phyloP scores from a whole-genome alignment of 768 basidiomycete genomes.

The Epithele typhae region DNA sequence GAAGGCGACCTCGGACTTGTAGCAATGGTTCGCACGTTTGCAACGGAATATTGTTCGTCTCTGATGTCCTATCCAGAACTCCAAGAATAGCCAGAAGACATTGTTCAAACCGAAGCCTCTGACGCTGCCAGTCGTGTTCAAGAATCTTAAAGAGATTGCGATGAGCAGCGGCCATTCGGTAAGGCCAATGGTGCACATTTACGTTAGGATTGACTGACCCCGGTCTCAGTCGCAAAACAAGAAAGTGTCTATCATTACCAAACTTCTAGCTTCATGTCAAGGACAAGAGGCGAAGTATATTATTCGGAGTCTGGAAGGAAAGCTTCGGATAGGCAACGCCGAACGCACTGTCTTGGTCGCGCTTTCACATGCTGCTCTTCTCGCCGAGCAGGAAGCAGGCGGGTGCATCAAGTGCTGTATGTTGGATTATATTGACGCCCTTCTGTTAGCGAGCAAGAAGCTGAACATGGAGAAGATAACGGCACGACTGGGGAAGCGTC shows the following conservation, averaged over 20 bases:
- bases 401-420: conserved; percentile 10
- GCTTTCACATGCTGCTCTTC: conserved; percentile 85
- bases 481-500: conserved; percentile 72
- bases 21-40: conserved; percentile 76
- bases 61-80: no score
- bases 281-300: conserved; percentile 95
- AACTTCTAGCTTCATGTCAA: conserved; percentile 88
- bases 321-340: conserved; percentile 94
- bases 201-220: neutral
- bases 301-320: conserved; percentile 92
- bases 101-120: conserved; percentile 92
- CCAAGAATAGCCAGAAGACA: conserved; percentile 89
- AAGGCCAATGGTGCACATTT: conserved; percentile 20
- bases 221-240: conserved; percentile 80
- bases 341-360: conserved; percentile 94
- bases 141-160: conserved; percentile 88
- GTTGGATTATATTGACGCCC: no score
- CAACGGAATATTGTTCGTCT: no score
- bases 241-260: conserved; percentile 94
- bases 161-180: conserved; percentile 81
- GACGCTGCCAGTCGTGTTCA: conserved; percentile 86
- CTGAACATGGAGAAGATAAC: conserved; percentile 72
- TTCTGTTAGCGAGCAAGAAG: conserved; percentile 82
- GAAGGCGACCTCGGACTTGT: conserved; percentile 95
- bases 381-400: conserved; percentile 73